These are phyloP conservation scores for Diaporthe vexans DNA, from an alignment of 2,329 filamentous ascomycete species.

Conservation along the genomic window DNA sequence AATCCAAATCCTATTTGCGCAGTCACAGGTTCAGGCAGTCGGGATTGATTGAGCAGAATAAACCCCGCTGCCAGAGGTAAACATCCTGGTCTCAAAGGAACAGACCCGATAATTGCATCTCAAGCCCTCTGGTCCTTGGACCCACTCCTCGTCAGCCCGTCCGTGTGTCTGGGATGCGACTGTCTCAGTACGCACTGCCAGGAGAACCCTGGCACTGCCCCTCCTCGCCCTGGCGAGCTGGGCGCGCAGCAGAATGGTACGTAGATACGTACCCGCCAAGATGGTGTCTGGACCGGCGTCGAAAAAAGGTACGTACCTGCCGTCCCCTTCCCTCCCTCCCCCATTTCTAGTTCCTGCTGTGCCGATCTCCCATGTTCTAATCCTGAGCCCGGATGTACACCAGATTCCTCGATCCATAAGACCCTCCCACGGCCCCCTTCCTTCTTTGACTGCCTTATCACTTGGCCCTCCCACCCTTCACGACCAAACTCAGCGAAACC, in stretches of 20 bases:
- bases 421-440: conserved; percentile 37
- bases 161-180: conserved; percentile 24
- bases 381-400: conserved; percentile 39
- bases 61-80: conserved; percentile 6
- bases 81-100: neutral
- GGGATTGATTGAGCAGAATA: conserved; percentile 3
- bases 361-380: conserved; percentile 37
- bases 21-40: conserved; percentile 1
- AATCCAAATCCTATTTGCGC: conserved; percentile 8
- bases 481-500: neutral
- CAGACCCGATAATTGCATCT: conserved; percentile 36
- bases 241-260: conserved; percentile 25
- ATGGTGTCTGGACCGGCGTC: conserved; percentile 31
- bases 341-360: conserved; percentile 33
- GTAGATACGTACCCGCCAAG: conserved; percentile 32
- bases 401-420: conserved; percentile 42
- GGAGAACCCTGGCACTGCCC: conserved; percentile 36
- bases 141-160: neutral
- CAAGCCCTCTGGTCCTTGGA: neutral
- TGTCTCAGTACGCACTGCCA: conserved; percentile 26
- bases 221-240: conserved; percentile 29
- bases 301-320: conserved; percentile 33
- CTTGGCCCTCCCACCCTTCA: conserved; percentile 8
- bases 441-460: conserved; percentile 14
- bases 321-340: conserved; percentile 20